A percentile compares a stretch with the other conserved stretches of the same genome.
Evolutionary conservation across 495 filamentous ascomycete genomes (phyloP).

Genomic region (Gamarada debralockiae): DNA sequence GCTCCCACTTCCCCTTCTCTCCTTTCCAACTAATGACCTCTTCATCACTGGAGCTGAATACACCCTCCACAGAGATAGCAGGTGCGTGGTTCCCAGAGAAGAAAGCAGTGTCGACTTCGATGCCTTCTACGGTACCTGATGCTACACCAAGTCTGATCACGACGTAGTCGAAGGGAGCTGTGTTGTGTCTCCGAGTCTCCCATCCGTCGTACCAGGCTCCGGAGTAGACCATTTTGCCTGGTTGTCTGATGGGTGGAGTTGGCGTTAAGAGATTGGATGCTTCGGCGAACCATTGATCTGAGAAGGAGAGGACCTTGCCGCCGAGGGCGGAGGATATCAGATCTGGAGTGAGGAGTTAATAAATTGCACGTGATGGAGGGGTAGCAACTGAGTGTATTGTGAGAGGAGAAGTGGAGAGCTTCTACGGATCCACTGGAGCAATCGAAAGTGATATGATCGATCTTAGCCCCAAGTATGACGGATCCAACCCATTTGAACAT

Average conservation of each 20-base stretch:
- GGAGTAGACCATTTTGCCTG: slow-evolving; percentile 77
- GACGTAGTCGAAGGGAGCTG: slow-evolving; percentile 76
- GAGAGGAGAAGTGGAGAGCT: no score
- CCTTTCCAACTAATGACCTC: slow-evolving; percentile 55
- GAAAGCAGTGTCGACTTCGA: slow-evolving; percentile 84
- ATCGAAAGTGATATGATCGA: no score
- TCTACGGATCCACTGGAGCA: no score
- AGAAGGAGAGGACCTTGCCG: slow-evolving; percentile 69
- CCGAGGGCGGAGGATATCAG: slow-evolving; percentile 71
- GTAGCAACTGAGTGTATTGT: neutral
- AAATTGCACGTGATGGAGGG: neutral
- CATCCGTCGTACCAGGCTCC: slow-evolving; percentile 96
- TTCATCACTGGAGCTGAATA: slow-evolving; percentile 56
- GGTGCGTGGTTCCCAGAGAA: slow-evolving; percentile 89
- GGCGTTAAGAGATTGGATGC: slow-evolving; percentile 77
- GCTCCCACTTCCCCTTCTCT: slow-evolving; percentile 61
- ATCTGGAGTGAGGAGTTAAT: slow-evolving; percentile 44
- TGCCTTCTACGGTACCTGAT: slow-evolving; percentile 67
- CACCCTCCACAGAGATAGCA: slow-evolving; percentile 76
- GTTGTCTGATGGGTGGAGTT: slow-evolving; percentile 67
- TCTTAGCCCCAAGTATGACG: neutral
- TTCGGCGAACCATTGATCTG: slow-evolving; percentile 87
- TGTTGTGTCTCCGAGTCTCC: slow-evolving; percentile 89
- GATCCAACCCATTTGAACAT: neutral
- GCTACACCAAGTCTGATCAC: slow-evolving; percentile 76